phyloP scores from a whole-genome alignment of 352 stramenopile species.

The Phytophthora pistaciae region DNA sequence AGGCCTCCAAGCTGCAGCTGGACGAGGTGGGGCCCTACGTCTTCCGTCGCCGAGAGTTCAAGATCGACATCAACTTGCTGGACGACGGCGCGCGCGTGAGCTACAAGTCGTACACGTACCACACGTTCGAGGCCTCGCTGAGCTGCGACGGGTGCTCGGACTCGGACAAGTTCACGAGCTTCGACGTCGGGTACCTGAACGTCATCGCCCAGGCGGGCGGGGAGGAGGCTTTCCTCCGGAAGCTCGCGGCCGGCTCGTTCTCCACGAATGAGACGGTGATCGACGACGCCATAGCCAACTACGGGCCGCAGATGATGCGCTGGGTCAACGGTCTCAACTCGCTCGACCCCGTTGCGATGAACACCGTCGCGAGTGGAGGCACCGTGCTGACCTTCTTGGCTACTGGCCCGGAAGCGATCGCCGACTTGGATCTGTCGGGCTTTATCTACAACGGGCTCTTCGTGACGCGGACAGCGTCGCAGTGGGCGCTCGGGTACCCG shows the following conservation, averaged over 20 bases:
- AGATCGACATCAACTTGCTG: slow-evolving; percentile 60
- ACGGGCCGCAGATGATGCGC: slow-evolving; percentile 70
- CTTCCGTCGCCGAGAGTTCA: slow-evolving; percentile 65
- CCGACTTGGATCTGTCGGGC: slow-evolving; percentile 54
- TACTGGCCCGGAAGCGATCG: slow-evolving; percentile 38
- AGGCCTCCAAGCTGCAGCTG: slow-evolving; percentile 56
- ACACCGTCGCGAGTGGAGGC: slow-evolving; percentile 44
- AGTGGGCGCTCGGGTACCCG: slow-evolving; percentile 80
- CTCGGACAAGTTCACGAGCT: slow-evolving; percentile 53
- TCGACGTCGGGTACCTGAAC: slow-evolving; percentile 73
- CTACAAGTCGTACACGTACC: slow-evolving; percentile 77
- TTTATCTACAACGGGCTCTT: slow-evolving; percentile 85
- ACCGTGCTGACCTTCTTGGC: slow-evolving; percentile 60
- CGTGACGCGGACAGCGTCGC: slow-evolving; percentile 49
- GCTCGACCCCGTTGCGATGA: slow-evolving; percentile 70
- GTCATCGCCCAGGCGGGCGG: slow-evolving; percentile 69
- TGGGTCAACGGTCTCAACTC: slow-evolving; percentile 87
- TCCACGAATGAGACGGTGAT: slow-evolving; percentile 36
- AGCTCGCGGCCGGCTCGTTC: slow-evolving; percentile 59
- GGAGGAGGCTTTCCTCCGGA: slow-evolving; percentile 56
- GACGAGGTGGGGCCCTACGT: slow-evolving; percentile 67
- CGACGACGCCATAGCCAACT: slow-evolving; percentile 38
- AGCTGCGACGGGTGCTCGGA: slow-evolving; percentile 66
- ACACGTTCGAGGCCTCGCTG: slow-evolving; percentile 50
- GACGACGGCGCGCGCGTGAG: slow-evolving; percentile 48